These are phyloP conservation scores for Candida sanyiensis DNA, from an alignment of 805 yeast species.

Conservation along the genomic window DNA sequence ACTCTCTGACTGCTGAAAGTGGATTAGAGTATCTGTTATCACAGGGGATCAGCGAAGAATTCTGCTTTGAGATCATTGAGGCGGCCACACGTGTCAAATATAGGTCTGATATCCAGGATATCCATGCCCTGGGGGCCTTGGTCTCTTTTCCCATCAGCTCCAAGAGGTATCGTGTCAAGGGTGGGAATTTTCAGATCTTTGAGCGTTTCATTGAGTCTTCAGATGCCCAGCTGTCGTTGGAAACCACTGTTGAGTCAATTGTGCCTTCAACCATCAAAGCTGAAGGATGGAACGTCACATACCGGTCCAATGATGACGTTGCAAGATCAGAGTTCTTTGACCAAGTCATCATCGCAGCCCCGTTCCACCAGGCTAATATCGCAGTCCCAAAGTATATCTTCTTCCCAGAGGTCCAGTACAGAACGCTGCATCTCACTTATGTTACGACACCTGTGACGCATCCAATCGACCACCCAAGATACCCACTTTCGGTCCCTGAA, in stretches of 20 bases:
- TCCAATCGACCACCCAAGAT: slow-evolving; percentile 18
- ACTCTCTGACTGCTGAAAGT: slow-evolving; percentile 18
- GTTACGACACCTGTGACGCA: slow-evolving; percentile 24
- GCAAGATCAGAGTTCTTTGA: slow-evolving; percentile 36
- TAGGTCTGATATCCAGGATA: slow-evolving; percentile 34
- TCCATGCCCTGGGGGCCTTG: slow-evolving; percentile 38
- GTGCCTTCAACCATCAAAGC: slow-evolving; percentile 1
- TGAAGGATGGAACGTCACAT: slow-evolving; percentile 14
- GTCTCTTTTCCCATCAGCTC: slow-evolving; percentile 36
- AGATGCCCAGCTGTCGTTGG: slow-evolving; percentile 27
- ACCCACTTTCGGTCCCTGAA: slow-evolving; percentile 23
- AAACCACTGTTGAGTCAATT: slow-evolving; percentile 27
- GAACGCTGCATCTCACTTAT: slow-evolving; percentile 35
- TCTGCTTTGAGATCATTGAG: slow-evolving; percentile 31
- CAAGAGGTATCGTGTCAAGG: slow-evolving; percentile 29
- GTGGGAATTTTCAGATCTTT: slow-evolving; percentile 43
- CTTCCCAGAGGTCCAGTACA: slow-evolving; percentile 30
- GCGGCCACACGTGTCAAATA: slow-evolving; percentile 41
- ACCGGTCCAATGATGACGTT: too few species aligned
- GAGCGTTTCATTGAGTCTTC: slow-evolving; percentile 33
- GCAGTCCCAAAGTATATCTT: slow-evolving; percentile 10
- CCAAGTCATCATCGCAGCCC: slow-evolving; percentile 41
- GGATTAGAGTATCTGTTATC: slow-evolving; percentile 25
- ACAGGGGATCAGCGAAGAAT: slow-evolving; percentile 24
- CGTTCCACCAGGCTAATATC: slow-evolving; percentile 30